Conservation (phyloP, 306 rosid genomes). For the Pyrus pyrifolia region DNA sequence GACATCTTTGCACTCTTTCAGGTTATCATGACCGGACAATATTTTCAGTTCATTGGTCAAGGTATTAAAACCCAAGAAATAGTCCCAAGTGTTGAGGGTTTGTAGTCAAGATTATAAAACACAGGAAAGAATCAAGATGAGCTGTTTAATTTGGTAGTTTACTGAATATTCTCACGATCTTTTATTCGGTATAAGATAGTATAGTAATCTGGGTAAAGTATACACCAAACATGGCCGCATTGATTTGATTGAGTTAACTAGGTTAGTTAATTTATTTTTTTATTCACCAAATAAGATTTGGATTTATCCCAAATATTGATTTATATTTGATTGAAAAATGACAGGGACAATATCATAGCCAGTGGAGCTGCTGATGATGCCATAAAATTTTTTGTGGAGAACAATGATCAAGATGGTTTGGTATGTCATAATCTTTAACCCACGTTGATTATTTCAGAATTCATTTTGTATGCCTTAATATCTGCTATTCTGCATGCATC, state of each 20-base stretch:
- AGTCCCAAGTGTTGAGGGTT: neutral
- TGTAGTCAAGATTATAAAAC: neutral
- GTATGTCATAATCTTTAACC: slow-evolving; percentile 30
- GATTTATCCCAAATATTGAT: slow-evolving; percentile 4
- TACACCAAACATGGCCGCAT: neutral
- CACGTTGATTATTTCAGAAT: neutral
- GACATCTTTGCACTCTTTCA: slow-evolving; percentile 73
- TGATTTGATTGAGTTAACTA: neutral
- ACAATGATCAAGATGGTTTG: slow-evolving; percentile 45
- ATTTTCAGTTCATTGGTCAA: slow-evolving; percentile 95
- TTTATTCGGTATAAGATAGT: neutral
- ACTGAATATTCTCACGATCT: neutral
- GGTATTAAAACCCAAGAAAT: slow-evolving; percentile 37
- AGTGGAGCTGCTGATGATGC: slow-evolving; percentile 97
- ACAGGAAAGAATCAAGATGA: slow-evolving; percentile 3
- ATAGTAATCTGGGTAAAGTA: neutral
- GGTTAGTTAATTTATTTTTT: neutral
- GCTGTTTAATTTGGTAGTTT: neutral
- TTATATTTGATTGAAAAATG: slow-evolving; percentile 21
- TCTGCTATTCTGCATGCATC: neutral
- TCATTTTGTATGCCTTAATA: neutral
- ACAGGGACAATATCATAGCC: slow-evolving; percentile 80
- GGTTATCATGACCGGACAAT: slow-evolving; percentile 96
- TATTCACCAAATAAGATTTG: neutral
- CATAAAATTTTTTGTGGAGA: slow-evolving; percentile 68